Evolutionary conservation across 129 eudicot genomes (phyloP).

Genomic region (Escallonia rubra): DNA sequence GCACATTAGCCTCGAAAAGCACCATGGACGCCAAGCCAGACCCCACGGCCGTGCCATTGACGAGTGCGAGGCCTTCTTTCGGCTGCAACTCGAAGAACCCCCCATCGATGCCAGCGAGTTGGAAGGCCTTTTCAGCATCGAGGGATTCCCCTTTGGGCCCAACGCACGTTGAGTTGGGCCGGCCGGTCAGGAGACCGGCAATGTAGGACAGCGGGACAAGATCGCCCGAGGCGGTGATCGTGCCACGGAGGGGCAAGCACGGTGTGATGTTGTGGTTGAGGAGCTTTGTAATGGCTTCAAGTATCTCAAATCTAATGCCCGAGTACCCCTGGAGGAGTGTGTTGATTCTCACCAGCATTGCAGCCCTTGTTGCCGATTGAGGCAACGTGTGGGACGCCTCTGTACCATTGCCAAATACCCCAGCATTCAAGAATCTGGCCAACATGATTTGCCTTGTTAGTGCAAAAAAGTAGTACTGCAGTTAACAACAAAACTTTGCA

Average conservation of each 20-base stretch:
- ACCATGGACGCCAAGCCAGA: constrained; percentile 72
- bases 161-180: constrained; percentile 56
- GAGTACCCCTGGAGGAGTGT: constrained; percentile 85
- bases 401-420: constrained; percentile 33
- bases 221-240: constrained; percentile 75
- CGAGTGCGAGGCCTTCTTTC: constrained; percentile 73
- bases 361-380: constrained; percentile 67
- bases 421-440: constrained; percentile 50
- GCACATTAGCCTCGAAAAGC: constrained; percentile 58
- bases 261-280: constrained; percentile 70
- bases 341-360: constrained; percentile 80
- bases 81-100: constrained; percentile 79
- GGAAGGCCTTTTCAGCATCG: constrained; percentile 43
- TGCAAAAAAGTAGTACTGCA: background rate
- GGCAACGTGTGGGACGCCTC: constrained; percentile 53
- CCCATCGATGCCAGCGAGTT: constrained; percentile 36
- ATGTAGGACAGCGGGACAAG: constrained; percentile 71
- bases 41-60: constrained; percentile 80
- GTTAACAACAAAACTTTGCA: background rate
- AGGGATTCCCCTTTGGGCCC: constrained; percentile 51
- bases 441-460: no score
- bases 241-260: constrained; percentile 64
- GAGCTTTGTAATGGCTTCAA: constrained; percentile 62
- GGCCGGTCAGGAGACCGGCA: constrained; percentile 68
- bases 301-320: constrained; percentile 71